These are phyloP conservation scores for Phalaenopsis equestris DNA, from an alignment of 106 monocot species.

Conservation along the genomic window DNA sequence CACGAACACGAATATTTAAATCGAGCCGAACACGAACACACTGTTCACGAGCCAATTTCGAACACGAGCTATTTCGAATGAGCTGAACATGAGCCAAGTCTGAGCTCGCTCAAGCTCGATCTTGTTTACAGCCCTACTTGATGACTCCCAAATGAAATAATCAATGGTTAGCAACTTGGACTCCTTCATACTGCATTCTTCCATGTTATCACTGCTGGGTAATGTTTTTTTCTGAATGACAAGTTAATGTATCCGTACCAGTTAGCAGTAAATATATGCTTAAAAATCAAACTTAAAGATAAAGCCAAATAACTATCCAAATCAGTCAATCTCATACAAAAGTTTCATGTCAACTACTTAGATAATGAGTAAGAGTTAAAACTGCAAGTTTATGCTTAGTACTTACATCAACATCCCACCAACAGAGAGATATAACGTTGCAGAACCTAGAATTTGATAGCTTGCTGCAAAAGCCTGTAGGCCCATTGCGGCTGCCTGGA, in stretches of 20 bases:
- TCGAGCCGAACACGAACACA: too few relatives aligned
- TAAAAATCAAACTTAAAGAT: neutral
- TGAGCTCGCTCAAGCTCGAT: too few relatives aligned
- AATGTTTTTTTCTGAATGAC: neutral
- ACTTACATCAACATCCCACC: conserved; percentile 90
- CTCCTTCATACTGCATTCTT: neutral
- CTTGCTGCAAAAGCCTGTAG: conserved; percentile 66
- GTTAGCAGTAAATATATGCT: neutral
- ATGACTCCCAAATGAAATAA: neutral
- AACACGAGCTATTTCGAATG: too few relatives aligned
- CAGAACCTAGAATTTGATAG: conserved; percentile 22
- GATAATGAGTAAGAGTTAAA: neutral
- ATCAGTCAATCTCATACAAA: neutral
- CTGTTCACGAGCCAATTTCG: too few relatives aligned
- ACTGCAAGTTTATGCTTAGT: neutral
- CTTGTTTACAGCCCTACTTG: too few relatives aligned
- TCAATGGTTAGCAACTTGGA: neutral
- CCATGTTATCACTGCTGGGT: neutral
- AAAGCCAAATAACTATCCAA: neutral
- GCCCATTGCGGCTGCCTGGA: conserved; percentile 74
- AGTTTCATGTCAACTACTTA: neutral
- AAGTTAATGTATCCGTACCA: neutral
- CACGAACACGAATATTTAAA: too few relatives aligned
- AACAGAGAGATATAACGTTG: conserved; percentile 68
- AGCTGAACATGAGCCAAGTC: too few relatives aligned